phyloP scores from a whole-genome alignment of 441 rosid species.

The Bocquillonia castaneifolia region DNA sequence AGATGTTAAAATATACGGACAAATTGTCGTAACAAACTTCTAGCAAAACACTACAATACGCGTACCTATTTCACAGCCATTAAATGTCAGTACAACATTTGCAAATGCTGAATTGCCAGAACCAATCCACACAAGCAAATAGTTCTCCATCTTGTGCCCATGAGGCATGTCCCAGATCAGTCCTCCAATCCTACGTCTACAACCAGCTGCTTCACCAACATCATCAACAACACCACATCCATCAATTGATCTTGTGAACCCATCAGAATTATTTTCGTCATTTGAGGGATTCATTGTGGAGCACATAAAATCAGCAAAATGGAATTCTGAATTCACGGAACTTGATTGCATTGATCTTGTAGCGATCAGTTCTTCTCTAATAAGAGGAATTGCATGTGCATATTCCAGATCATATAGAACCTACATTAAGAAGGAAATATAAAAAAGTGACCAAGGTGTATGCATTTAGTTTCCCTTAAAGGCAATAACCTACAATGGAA shows the following conservation, averaged over 20 bases:
- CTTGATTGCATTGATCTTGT: conserved; percentile 28
- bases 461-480: neutral
- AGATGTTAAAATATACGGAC: neutral
- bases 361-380: conserved; percentile 42
- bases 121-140: conserved; percentile 73
- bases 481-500: conserved; percentile 9
- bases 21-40: neutral
- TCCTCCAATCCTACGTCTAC: conserved; percentile 57
- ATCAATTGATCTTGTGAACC: conserved; percentile 20
- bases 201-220: conserved; percentile 21
- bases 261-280: conserved; percentile 31
- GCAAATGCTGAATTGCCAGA: conserved; percentile 70
- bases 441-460: neutral
- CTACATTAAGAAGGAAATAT: conserved; percentile 33
- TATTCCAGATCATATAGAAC: conserved; percentile 85
- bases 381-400: conserved; percentile 48
- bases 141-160: conserved; percentile 62
- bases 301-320: conserved; percentile 53
- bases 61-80: conserved; percentile 76
- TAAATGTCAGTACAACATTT: conserved; percentile 72
- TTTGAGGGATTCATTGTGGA: conserved; percentile 44
- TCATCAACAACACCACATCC: conserved; percentile 25
- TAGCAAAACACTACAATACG: conserved; percentile 13
- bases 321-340: conserved; percentile 26
- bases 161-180: conserved; percentile 62